A percentile compares a stretch with the other conserved stretches of the same genome.
Conservation (phyloP, 805 yeast species). For the Cyberlindnera americana region DNA sequence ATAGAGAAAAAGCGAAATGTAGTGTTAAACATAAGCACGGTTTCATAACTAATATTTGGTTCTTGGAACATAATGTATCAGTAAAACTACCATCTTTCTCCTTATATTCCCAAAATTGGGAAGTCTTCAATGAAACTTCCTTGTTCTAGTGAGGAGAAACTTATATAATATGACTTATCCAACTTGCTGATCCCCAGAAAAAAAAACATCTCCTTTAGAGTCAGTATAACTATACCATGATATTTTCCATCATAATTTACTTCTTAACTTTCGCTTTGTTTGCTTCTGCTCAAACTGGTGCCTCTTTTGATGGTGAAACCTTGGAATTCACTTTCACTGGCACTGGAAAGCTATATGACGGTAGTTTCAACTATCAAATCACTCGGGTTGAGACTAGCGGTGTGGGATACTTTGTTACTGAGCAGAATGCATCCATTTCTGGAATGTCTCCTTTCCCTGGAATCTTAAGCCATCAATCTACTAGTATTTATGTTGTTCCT, state of each 20-base stretch:
- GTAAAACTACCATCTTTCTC: too few relatives aligned
- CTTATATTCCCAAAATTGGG: too few relatives aligned
- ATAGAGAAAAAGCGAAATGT: too few relatives aligned
- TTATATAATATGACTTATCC: too few relatives aligned
- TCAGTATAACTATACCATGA: too few relatives aligned
- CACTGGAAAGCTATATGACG: conserved; percentile 1
- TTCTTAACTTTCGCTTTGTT: background rate
- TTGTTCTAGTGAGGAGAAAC: too few relatives aligned
- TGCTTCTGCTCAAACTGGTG: background rate
- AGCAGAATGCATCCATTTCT: background rate
- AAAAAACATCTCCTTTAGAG: too few relatives aligned
- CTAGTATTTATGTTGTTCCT: conserved; percentile 2
- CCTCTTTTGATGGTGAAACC: conserved; percentile 1
- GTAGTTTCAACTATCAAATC: background rate
- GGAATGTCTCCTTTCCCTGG: background rate
- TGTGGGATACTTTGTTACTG: conserved; percentile 6
- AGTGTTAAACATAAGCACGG: too few relatives aligned
- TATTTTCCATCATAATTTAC: background rate
- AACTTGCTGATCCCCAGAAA: too few relatives aligned
- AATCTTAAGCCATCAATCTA: background rate
- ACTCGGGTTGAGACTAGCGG: conserved; percentile 4
- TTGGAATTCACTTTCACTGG: background rate
- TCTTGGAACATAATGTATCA: too few relatives aligned
- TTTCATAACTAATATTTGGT: too few relatives aligned
- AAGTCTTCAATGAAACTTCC: too few relatives aligned